Evolutionary conservation across 2,329 filamentous ascomycete genomes (phyloP).

Genomic region (Hypoxylon sp.): DNA sequence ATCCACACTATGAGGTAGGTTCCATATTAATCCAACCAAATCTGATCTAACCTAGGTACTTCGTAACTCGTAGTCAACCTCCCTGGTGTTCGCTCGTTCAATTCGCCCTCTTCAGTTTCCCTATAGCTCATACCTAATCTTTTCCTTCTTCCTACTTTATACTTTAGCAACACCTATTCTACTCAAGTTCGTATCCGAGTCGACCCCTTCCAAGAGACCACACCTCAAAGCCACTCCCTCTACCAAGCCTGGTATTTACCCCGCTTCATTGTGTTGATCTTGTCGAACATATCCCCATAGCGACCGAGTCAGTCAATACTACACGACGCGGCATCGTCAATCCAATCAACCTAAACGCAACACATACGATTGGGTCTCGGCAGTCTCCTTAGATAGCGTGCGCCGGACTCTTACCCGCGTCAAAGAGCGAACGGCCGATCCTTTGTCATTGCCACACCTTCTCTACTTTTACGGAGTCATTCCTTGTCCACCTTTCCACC

Average conservation of each 20-base stretch:
- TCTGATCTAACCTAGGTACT: no score
- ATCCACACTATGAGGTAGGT: conserved; percentile 22
- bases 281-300: conserved; percentile 16
- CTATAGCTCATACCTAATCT: background rate
- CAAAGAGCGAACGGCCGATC: conserved; percentile 33
- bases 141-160: background rate
- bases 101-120: conserved; percentile 30
- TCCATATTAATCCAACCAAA: conserved; percentile 33
- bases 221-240: background rate
- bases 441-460: conserved; percentile 32
- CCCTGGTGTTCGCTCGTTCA: background rate
- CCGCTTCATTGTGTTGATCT: conserved; percentile 20
- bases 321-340: conserved; percentile 29
- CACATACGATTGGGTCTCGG: conserved; percentile 25
- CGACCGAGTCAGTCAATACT: conserved; percentile 33
- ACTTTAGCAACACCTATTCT: background rate
- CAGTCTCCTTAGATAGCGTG: conserved; percentile 22
- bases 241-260: conserved; percentile 24
- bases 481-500: conserved; percentile 16
- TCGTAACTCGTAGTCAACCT: conserved; percentile 16
- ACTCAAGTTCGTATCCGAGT: conserved; percentile 4
- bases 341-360: conserved; percentile 24
- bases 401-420: conserved; percentile 25
- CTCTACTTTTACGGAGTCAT: conserved; percentile 14
- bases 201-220: background rate